Conservation (phyloP, 2,329 filamentous ascomycete species). For the Dothideomycetidae sp. region DNA sequence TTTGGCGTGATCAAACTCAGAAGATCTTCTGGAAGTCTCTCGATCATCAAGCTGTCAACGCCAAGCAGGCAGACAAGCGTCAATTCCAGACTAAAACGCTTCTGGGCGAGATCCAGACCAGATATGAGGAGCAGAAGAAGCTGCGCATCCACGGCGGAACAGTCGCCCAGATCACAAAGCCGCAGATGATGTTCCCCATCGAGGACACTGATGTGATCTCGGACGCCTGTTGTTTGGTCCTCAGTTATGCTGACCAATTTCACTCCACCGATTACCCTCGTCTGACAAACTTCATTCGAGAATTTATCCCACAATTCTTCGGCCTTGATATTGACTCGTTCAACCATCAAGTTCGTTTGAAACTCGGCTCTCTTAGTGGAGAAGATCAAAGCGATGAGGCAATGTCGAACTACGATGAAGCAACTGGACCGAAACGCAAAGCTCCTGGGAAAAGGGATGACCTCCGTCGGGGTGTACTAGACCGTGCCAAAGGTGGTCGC, state of each 20-base stretch:
- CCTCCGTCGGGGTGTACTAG: conserved; percentile 74
- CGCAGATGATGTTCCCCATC: conserved; percentile 64
- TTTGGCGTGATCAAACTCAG: conserved; percentile 93
- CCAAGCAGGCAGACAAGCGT: conserved; percentile 80
- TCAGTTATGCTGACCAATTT: conserved; percentile 30
- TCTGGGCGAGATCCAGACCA: conserved; percentile 79
- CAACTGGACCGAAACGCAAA: conserved; percentile 53
- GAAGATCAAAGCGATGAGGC: conserved; percentile 66
- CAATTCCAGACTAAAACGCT: conserved; percentile 82
- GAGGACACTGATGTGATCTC: conserved; percentile 40
- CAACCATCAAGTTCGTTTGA: conserved; percentile 47
- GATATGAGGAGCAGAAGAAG: conserved; percentile 78
- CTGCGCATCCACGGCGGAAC: conserved; percentile 34
- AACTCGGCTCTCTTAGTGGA: conserved; percentile 31
- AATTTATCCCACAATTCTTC: conserved; percentile 38
- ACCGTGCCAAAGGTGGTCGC: conserved; percentile 53
- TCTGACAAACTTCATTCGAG: conserved; percentile 33
- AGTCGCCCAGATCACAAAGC: conserved; percentile 18
- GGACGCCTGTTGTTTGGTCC: conserved; percentile 33
- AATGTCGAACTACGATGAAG: conserved; percentile 50
- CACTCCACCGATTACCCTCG: conserved; percentile 30
- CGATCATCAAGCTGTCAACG: conserved; percentile 87
- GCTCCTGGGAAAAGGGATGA: conserved; percentile 56
- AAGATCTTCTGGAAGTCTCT: conserved; percentile 91
- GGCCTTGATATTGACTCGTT: conserved; percentile 40